Evolutionary conservation across 805 yeast genomes (phyloP).

Genomic region (Nakazawaea wickerhamii): DNA sequence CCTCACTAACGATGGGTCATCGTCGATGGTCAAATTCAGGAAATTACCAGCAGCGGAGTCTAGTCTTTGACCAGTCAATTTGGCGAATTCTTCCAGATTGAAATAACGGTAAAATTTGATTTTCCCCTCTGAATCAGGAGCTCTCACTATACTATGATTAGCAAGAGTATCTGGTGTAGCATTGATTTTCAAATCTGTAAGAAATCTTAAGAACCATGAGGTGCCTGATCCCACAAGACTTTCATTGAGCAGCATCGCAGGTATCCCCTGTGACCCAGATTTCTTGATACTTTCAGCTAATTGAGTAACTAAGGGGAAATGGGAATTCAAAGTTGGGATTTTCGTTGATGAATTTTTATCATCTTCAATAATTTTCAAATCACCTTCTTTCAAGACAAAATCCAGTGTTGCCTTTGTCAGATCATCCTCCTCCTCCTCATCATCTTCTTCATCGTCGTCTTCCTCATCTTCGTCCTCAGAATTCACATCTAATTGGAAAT

Average conservation of each 20-base stretch:
- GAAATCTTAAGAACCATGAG: constrained; percentile 39
- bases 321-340: constrained; percentile 39
- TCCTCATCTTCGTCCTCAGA: constrained; percentile 21
- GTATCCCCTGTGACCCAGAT: constrained; percentile 44
- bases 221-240: constrained; percentile 47
- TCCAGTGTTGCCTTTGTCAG: constrained; percentile 13
- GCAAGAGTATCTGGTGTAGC: constrained; percentile 14
- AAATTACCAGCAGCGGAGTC: neutral
- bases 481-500: constrained; percentile 25
- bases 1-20: constrained; percentile 14
- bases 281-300: constrained; percentile 42
- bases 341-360: constrained; percentile 7
- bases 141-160: constrained; percentile 44
- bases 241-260: constrained; percentile 50
- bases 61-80: constrained; percentile 23
- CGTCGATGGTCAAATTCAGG: neutral
- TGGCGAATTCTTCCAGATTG: constrained; percentile 35
- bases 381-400: neutral
- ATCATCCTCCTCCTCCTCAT: constrained; percentile 25
- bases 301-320: constrained; percentile 64
- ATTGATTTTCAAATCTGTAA: constrained; percentile 7
- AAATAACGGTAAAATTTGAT: constrained; percentile 65
- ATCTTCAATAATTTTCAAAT: neutral
- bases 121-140: constrained; percentile 70
- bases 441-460: constrained; percentile 23